phyloP scores from a whole-genome alignment of 371 early-diverging fungal genomes.

The Saksenaea oblongispora region DNA sequence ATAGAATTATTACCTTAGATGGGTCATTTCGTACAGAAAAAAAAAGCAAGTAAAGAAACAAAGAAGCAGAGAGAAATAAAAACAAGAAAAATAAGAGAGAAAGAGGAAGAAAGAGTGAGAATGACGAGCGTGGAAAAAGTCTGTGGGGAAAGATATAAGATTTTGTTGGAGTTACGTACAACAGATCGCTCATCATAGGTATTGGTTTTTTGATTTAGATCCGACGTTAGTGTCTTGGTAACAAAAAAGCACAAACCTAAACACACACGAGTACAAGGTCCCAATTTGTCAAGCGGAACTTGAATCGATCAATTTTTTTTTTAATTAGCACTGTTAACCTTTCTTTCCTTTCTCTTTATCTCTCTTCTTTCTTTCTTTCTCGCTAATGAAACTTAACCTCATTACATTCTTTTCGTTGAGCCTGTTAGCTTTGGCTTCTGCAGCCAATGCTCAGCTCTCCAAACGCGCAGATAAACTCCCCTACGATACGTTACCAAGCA shows the following conservation, averaged over 20 bases:
- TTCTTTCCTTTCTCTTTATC: conserved; percentile 9
- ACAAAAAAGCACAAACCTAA: neutral
- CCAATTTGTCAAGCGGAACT: neutral
- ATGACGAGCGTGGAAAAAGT: neutral
- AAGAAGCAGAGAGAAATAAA: neutral
- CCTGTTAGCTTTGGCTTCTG: conserved; percentile 11
- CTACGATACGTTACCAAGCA: conserved; percentile 31
- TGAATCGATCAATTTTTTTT: neutral
- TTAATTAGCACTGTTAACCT: neutral
- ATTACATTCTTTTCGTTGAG: conserved; percentile 2
- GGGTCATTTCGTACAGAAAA: conserved; percentile 28
- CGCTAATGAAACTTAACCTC: conserved; percentile 21
- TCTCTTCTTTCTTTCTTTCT: conserved; percentile 4
- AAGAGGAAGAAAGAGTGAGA: conserved; percentile 2
- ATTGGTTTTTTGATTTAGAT: neutral
- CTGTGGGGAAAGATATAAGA: neutral
- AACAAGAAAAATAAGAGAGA: neutral
- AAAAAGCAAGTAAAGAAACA: neutral
- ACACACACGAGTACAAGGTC: neutral
- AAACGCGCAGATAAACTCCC: conserved; percentile 45
- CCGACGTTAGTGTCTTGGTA: neutral
- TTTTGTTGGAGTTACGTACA: neutral
- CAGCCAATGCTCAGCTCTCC: conserved; percentile 10
- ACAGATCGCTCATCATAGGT: neutral
- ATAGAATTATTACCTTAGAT: conserved; percentile 30